These are phyloP conservation scores for Geotrichum restrictum DNA, from an alignment of 1,139 yeast species.

Conservation along the genomic window DNA sequence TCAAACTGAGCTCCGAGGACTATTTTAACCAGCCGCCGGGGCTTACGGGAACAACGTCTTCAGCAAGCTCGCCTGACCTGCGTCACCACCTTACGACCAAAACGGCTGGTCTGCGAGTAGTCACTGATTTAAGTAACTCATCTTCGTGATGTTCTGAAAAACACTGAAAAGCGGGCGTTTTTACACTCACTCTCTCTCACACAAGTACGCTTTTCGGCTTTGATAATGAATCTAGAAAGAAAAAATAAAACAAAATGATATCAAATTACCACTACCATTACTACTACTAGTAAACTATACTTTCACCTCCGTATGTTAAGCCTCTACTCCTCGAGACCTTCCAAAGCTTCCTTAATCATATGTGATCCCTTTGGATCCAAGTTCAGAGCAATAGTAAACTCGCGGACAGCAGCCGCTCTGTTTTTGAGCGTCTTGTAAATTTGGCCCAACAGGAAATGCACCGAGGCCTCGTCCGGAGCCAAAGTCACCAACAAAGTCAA, in stretches of 20 bases:
- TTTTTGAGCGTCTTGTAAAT: slow-evolving; percentile 73
- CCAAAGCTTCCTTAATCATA: slow-evolving; percentile 79
- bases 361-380: slow-evolving; percentile 93
- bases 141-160: too few species aligned
- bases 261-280: background rate
- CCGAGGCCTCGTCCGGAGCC: slow-evolving; percentile 94
- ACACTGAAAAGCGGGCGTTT: too few species aligned
- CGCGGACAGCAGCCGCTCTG: slow-evolving; percentile 73
- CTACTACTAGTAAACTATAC: slow-evolving; percentile 7
- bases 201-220: too few species aligned
- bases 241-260: too few species aligned
- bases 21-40: background rate
- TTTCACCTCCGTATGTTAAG: too few species aligned
- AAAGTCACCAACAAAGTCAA: slow-evolving; percentile 66
- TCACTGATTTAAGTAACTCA: slow-evolving; percentile 27
- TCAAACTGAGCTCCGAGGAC: background rate
- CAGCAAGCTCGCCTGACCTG: background rate
- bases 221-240: too few species aligned
- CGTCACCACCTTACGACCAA: slow-evolving; percentile 30
- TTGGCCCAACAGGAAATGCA: slow-evolving; percentile 84
- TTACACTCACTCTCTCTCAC: too few species aligned
- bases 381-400: slow-evolving; percentile 84
- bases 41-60: background rate
- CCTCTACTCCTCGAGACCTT: slow-evolving; percentile 31
- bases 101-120: slow-evolving; percentile 31